Base-by-base conservation (phyloP, 441 rosid genomes). In the Cnidoscolus chayamansa region DNA sequence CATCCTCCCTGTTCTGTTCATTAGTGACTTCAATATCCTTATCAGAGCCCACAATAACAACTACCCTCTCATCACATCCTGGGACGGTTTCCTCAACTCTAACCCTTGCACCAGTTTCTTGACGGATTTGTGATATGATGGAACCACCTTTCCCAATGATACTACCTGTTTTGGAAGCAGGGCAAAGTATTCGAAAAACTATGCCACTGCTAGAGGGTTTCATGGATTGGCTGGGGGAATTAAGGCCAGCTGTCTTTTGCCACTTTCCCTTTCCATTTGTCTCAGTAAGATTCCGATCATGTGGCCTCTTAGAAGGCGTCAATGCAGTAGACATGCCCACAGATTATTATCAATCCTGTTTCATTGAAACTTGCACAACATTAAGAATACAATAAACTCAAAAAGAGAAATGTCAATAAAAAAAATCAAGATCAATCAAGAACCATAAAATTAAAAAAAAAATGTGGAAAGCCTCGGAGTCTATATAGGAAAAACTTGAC, bases 241-340 rank as follows among this genome's bases (percentile, higher is more conserved):
- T 64, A 40, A 63, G 57, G 51, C 76, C 72, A 4, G 65, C 71
- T 51, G 82, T 70, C 84, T 83, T 86, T 71, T 85, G 90, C 79
- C 67, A 65, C 77, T 87, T 85, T 15, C 79, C 86, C 70, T 81
- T 84, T 48, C 84, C 86, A 80, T 82, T 82, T 54, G 80, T 19
- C 76, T 89, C 96, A 7, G 70, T 54, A 62, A 53, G 51, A 43
- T 51, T 80, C 70, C 67, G 72, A 61, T 87, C 90, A 78, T 64
- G 76, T 3, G 83, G 83, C 72, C 97, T 83, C 82, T 89, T 90
- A 35, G 90, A 77, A 71, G 91, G 90, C 0, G 85, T 88, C 79
- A 79, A 79, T 30, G 85, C 78, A 51, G 67, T 51, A 59, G 89
- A 82, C 94, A 89, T 89, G 47, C 25, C 80, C 64, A 61, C 47